Evolutionary conservation across 2,329 filamentous ascomycete genomes (phyloP).

Genomic region (Fusarium heterosporum): DNA sequence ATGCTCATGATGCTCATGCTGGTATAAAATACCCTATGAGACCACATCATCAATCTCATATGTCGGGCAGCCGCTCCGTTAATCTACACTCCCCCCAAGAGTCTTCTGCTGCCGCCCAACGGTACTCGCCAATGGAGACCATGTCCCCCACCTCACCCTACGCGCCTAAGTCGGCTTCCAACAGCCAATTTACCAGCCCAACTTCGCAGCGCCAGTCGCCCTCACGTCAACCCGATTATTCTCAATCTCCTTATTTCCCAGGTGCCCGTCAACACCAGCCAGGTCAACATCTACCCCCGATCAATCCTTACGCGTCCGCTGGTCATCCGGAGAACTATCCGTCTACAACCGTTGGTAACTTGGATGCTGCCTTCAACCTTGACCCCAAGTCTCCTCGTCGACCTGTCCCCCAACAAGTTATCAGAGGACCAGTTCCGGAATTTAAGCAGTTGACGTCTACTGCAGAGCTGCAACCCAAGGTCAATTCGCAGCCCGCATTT

Average conservation of each 20-base stretch:
- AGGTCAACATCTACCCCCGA: conserved; percentile 77
- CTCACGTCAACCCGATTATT: conserved; percentile 73
- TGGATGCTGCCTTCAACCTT: conserved; percentile 73
- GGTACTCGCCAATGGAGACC: conserved; percentile 96
- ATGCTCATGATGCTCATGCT: conserved; percentile 83
- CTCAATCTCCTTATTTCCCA: conserved; percentile 69
- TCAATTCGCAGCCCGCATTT: conserved; percentile 90
- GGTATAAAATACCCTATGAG: conserved; percentile 88
- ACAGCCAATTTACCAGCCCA: conserved; percentile 65
- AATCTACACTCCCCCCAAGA: conserved; percentile 78
- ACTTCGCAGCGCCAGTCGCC: conserved; percentile 80
- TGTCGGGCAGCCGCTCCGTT: conserved; percentile 62
- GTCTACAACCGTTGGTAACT: conserved; percentile 75
- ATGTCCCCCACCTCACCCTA: conserved; percentile 86
- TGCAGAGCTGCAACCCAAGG: conserved; percentile 81
- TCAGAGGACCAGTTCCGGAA: conserved; percentile 82
- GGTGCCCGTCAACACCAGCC: conserved; percentile 55
- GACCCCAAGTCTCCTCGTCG: conserved; percentile 70
- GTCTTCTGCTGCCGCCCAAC: conserved; percentile 84
- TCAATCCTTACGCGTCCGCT: conserved; percentile 74
- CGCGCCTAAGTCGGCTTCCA: conserved; percentile 71
- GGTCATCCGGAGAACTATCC: conserved; percentile 74
- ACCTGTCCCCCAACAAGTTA: conserved; percentile 60
- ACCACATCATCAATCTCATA: conserved; percentile 80
- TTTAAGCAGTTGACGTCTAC: conserved; percentile 82